A percentile compares a stretch with the other conserved stretches of the same genome.
phyloP scores from a whole-genome alignment of 176 grass and related monocot genomes.

The Triticum urartu region DNA sequence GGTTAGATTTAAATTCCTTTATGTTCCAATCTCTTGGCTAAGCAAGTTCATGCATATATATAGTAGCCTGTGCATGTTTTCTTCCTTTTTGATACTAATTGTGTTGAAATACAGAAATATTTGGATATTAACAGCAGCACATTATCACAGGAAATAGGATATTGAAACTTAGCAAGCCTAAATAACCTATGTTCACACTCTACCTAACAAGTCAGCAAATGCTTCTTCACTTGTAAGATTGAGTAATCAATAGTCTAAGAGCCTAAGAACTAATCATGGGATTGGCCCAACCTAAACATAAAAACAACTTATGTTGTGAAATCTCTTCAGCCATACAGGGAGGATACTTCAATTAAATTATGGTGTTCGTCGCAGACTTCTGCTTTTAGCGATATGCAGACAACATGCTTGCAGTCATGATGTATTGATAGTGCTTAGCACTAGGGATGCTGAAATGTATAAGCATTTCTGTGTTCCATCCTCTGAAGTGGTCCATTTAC shows the following conservation, averaged over 20 bases:
- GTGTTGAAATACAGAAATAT: not conserved
- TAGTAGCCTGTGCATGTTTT: not conserved
- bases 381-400: not conserved
- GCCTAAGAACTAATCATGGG: not conserved
- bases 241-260: not conserved
- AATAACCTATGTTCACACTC: not conserved
- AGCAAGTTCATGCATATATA: not conserved
- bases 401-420: not conserved
- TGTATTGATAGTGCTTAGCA: not conserved
- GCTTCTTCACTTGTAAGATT: not conserved
- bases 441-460: not conserved
- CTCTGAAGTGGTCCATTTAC: not conserved
- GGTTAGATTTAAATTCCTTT: not conserved
- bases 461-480: not conserved
- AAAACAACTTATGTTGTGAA: not conserved
- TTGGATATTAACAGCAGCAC: not conserved
- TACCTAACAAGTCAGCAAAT: slow-evolving; percentile 1
- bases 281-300: not conserved
- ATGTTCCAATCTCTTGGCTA: not conserved
- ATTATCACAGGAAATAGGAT: not conserved
- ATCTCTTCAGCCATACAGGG: not conserved
- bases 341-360: not conserved
- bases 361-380: not conserved
- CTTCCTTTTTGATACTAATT: not conserved
- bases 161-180: slow-evolving; percentile 1